phyloP scores from a whole-genome alignment of 2,329 filamentous ascomycete species.

The Exophiala alcalophila region DNA sequence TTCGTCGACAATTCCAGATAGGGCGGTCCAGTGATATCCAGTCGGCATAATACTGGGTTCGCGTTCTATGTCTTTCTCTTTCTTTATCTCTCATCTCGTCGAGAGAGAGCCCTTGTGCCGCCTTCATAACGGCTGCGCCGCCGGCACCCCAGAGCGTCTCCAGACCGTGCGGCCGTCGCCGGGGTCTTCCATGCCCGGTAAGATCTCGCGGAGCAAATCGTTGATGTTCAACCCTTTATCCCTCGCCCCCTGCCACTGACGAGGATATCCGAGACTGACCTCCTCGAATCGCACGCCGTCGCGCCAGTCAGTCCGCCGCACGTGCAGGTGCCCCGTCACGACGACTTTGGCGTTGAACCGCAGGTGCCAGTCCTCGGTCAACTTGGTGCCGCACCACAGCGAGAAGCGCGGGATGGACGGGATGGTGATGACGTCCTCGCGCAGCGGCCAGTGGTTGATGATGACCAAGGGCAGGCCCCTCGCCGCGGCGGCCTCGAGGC shows the following conservation, averaged over 20 bases:
- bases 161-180: constrained; percentile 24
- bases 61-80: no score
- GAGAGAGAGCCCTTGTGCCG: no score
- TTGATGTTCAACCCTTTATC: constrained; percentile 26
- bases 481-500: constrained; percentile 19
- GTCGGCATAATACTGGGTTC: no score
- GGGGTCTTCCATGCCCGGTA: constrained; percentile 23
- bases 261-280: constrained; percentile 30
- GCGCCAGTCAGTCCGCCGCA: constrained; percentile 29
- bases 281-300: constrained; percentile 31
- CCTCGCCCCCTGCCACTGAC: constrained; percentile 29
- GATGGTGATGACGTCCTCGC: constrained; percentile 29
- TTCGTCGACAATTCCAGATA: no score
- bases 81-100: no score
- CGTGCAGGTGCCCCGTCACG: constrained; percentile 30
- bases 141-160: constrained; percentile 17
- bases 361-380: constrained; percentile 29
- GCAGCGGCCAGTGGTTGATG: constrained; percentile 31
- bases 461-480: constrained; percentile 26
- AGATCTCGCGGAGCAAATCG: constrained; percentile 28
- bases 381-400: constrained; percentile 30
- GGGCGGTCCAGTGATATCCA: no score
- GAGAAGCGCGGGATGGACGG: constrained; percentile 29
- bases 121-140: no score
- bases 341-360: constrained; percentile 30